Conservation (phyloP, 192 early-diverging fungal species). For the Backusella tuberculispora region DNA sequence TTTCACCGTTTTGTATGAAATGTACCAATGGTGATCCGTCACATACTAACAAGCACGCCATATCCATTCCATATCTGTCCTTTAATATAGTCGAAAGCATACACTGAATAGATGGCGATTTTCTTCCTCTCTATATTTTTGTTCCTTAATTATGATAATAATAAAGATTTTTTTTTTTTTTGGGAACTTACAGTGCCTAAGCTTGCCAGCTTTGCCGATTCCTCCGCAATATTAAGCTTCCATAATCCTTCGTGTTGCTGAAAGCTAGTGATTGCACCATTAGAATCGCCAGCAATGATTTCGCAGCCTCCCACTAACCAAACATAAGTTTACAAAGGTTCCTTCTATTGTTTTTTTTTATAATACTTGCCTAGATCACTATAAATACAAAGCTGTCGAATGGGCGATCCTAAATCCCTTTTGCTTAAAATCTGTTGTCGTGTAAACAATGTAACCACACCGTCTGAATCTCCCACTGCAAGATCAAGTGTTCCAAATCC, state of each 20-base stretch:
- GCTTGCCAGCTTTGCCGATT: conserved; percentile 26
- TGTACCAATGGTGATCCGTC: conserved; percentile 38
- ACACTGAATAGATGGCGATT: conserved; percentile 31
- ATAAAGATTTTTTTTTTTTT: neutral
- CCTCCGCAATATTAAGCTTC: conserved; percentile 39
- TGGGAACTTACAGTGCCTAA: conserved; percentile 1
- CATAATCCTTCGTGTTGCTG: conserved; percentile 31
- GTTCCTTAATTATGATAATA: neutral
- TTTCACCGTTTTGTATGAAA: conserved; percentile 39
- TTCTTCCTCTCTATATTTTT: conserved; percentile 15
- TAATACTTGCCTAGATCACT: conserved; percentile 31
- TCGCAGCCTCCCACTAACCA: conserved; percentile 39
- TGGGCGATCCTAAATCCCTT: conserved; percentile 27
- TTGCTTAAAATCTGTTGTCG: conserved; percentile 40
- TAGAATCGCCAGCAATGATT: conserved; percentile 41
- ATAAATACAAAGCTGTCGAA: conserved; percentile 33
- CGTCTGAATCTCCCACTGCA: conserved; percentile 44
- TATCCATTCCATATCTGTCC: conserved; percentile 34
- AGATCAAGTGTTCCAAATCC: conserved; percentile 34
- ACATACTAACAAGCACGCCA: conserved; percentile 41
- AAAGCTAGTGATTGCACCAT: conserved; percentile 40
- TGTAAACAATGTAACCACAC: conserved; percentile 37
- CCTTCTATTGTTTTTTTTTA: neutral
- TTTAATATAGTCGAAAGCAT: conserved; percentile 30
- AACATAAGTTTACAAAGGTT: neutral